A percentile compares a stretch with the other conserved stretches of the same genome.
Evolutionary conservation across 768 basidiomycete species (phyloP).

Genomic region (Phaffia tasmanica): DNA sequence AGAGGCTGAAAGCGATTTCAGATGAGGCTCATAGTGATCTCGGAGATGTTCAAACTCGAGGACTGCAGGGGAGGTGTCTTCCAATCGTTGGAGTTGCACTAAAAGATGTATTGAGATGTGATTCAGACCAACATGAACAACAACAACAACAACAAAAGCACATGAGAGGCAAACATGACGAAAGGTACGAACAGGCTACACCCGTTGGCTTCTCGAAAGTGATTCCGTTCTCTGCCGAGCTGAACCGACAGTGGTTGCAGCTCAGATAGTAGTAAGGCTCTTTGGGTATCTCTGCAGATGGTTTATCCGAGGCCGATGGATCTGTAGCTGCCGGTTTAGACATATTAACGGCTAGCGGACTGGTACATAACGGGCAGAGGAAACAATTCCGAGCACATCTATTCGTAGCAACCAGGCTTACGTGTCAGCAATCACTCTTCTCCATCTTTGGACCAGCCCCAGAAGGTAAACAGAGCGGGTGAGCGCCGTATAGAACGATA

Average conservation of each 20-base stretch:
- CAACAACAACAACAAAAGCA: constrained; percentile 1
- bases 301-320: constrained; percentile 44
- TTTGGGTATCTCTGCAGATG: constrained; percentile 49
- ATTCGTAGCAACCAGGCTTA: constrained; percentile 14
- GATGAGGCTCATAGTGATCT: constrained; percentile 91
- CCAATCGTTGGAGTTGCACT: constrained; percentile 85
- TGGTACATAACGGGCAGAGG: constrained; percentile 82
- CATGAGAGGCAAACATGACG: neutral
- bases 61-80: constrained; percentile 72
- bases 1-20: constrained; percentile 44
- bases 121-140: neutral
- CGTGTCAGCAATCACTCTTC: neutral
- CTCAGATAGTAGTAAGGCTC: constrained; percentile 84
- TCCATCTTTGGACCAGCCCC: neutral
- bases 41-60: constrained; percentile 88
- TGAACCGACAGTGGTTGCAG: constrained; percentile 91
- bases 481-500: constrained; percentile 23
- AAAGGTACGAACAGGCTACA: constrained; percentile 57
- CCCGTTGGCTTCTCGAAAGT: constrained; percentile 95
- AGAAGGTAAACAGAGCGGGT: neutral
- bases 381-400: constrained; percentile 99
- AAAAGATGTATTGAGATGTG: neutral
- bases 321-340: constrained; percentile 47
- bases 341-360: constrained; percentile 80
- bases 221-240: constrained; percentile 79